Evolutionary conservation across 1,284 basidiomycete genomes (phyloP).

Genomic region (Leccinum angustisporum): DNA sequence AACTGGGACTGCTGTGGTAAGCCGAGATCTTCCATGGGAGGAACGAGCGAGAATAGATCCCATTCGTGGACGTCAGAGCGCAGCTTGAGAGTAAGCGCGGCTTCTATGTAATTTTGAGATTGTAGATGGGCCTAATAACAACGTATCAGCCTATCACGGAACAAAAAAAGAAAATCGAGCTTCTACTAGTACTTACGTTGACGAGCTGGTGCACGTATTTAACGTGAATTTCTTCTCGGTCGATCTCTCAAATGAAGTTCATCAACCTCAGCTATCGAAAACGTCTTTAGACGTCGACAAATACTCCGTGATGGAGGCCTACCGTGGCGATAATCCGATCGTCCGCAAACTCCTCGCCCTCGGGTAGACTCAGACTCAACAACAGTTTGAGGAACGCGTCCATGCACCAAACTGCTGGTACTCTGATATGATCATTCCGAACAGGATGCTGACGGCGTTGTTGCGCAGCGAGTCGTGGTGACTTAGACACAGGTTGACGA

Average conservation of each 20-base stretch:
- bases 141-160: constrained; percentile 8
- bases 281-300: neutral
- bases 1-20: constrained; percentile 93
- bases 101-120: constrained; percentile 89
- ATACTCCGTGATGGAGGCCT: constrained; percentile 5
- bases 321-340: constrained; percentile 92
- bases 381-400: constrained; percentile 95
- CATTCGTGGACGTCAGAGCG: constrained; percentile 94
- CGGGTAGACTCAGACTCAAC: constrained; percentile 89
- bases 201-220: constrained; percentile 95
- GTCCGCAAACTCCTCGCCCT: constrained; percentile 91
- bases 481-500: constrained; percentile 91
- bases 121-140: constrained; percentile 72
- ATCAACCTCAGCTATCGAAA: constrained; percentile 74
- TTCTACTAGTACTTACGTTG: constrained; percentile 53
- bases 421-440: constrained; percentile 95
- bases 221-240: constrained; percentile 87
- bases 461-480: constrained; percentile 91
- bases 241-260: constrained; percentile 87
- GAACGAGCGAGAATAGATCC: constrained; percentile 77
- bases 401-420: constrained; percentile 79
- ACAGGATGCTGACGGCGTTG: constrained; percentile 90
- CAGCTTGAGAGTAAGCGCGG: constrained; percentile 87
- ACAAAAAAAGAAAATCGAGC: constrained; percentile 3
- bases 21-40: constrained; percentile 83